Conservation (phyloP, 495 filamentous ascomycete species). For the Podospora appendiculata region DNA sequence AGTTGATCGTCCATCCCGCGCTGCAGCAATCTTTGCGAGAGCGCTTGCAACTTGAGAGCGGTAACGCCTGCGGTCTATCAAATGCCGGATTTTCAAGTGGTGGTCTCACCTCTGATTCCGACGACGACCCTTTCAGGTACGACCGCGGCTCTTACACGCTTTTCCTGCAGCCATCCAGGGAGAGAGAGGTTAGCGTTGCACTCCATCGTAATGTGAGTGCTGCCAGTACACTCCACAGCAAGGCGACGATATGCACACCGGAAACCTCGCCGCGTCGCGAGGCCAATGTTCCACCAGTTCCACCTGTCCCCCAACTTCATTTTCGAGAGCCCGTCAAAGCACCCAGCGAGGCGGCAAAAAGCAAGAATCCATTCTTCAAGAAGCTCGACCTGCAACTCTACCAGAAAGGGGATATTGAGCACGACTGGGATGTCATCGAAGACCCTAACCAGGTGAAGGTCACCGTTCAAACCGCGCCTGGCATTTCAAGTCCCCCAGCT, state of each 20-base stretch:
- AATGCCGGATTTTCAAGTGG: constrained; percentile 5
- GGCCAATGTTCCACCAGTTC: neutral
- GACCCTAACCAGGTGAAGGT: constrained; percentile 7
- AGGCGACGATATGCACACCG: neutral
- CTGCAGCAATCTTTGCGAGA: neutral
- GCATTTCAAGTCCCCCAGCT: neutral
- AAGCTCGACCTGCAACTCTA: constrained; percentile 4
- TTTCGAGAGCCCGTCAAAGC: neutral
- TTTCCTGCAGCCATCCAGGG: constrained; percentile 15
- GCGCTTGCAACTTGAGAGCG: neutral
- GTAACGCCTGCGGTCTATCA: neutral
- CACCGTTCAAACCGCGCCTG: neutral
- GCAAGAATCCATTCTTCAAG: constrained; percentile 10
- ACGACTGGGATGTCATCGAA: constrained; percentile 6
- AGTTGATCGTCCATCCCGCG: neutral
- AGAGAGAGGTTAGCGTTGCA: constrained; percentile 21
- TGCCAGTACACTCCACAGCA: constrained; percentile 4
- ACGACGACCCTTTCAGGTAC: constrained; percentile 26
- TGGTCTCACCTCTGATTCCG: constrained; percentile 13
- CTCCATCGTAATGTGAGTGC: constrained; percentile 10
- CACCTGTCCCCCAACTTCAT: neutral
- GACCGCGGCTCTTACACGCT: constrained; percentile 15
- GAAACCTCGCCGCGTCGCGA: neutral
- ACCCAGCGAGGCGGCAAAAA: neutral
- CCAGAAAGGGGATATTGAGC: neutral